These are phyloP conservation scores for Claviceps humidiphila DNA, from an alignment of 2,329 filamentous ascomycete genomes.

Conservation along the genomic window DNA sequence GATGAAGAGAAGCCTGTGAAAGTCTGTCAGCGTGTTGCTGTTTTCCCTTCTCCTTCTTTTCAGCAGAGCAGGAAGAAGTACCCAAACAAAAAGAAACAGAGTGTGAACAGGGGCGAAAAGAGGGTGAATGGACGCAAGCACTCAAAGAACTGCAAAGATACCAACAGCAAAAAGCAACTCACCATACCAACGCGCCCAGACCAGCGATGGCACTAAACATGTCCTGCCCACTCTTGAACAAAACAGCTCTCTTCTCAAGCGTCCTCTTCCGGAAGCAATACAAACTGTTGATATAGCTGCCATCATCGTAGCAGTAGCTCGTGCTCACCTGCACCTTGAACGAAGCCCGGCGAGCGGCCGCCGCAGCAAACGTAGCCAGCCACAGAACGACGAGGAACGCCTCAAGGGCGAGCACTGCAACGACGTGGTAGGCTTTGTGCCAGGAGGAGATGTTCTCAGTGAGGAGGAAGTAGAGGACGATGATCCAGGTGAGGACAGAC, in stretches of 20 bases:
- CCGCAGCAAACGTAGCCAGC: constrained; percentile 30
- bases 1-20: constrained; percentile 25
- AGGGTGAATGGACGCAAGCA: neutral
- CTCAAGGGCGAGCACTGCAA: constrained; percentile 31
- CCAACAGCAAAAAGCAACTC: constrained; percentile 8
- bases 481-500: constrained; percentile 33
- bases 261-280: constrained; percentile 20
- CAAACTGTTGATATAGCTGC: constrained; percentile 27
- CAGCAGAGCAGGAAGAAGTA: no score
- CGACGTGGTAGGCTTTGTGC: constrained; percentile 27
- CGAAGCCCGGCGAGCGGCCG: constrained; percentile 24
- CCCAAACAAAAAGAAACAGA: no score
- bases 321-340: constrained; percentile 22
- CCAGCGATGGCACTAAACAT: constrained; percentile 28
- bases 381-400: constrained; percentile 32
- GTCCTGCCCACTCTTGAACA: constrained; percentile 21
- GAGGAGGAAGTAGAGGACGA: constrained; percentile 27
- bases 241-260: constrained; percentile 15
- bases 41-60: neutral
- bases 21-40: neutral
- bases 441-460: constrained; percentile 25
- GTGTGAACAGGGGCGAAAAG: no score
- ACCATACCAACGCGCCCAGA: constrained; percentile 30
- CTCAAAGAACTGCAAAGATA: neutral
- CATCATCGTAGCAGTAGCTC: constrained; percentile 21